These are phyloP conservation scores for Fusarium dimerum DNA, from an alignment of 2,329 filamentous ascomycete species.

Conservation along the genomic window DNA sequence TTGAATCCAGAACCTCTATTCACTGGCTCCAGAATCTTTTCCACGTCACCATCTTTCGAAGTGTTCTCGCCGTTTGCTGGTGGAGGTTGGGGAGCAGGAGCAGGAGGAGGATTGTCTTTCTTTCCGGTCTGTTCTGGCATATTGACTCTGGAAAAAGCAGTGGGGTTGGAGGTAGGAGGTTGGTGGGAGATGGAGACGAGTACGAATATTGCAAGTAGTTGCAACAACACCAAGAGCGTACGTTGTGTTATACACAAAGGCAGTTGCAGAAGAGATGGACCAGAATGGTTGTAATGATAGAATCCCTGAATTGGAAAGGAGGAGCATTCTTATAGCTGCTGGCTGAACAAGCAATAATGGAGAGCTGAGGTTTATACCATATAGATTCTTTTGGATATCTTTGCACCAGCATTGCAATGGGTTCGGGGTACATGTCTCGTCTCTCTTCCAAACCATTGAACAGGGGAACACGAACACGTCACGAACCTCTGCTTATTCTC, in stretches of 20 bases:
- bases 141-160: neutral
- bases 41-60: neutral
- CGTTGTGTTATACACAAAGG: neutral
- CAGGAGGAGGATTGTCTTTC: neutral
- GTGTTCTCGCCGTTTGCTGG: neutral
- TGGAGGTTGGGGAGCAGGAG: neutral
- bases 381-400: too few relatives aligned
- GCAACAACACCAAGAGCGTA: neutral
- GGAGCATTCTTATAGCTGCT: neutral
- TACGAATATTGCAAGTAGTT: too few relatives aligned
- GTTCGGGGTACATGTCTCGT: neutral
- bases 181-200: too few relatives aligned
- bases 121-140: neutral
- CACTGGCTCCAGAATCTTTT: neutral
- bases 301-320: too few relatives aligned
- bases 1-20: neutral
- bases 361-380: too few relatives aligned
- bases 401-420: too few relatives aligned
- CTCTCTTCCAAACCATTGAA: neutral
- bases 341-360: neutral
- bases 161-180: too few relatives aligned
- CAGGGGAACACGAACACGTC: slow-evolving; percentile 1
- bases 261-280: neutral
- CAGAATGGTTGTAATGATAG: too few relatives aligned
- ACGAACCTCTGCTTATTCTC: neutral